Evolutionary conservation across 2,329 filamentous ascomycete genomes (phyloP).

Genomic region (Aspergillus floridensis): DNA sequence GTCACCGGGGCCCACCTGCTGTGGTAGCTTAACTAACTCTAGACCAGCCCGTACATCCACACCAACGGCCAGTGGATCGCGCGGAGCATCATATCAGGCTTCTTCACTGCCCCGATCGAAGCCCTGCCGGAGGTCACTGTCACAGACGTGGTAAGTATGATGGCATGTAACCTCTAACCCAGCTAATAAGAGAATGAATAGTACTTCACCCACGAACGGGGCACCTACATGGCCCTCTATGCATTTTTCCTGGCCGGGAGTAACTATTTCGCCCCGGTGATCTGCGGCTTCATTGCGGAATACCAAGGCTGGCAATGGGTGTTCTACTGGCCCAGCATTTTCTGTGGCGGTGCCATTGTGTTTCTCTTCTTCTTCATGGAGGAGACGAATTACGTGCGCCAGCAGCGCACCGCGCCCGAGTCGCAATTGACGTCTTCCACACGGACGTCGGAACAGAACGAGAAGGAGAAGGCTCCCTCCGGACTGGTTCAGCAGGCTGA

Average conservation of each 20-base stretch:
- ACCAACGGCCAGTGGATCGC: slow-evolving; percentile 42
- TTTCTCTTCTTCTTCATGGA: slow-evolving; percentile 57
- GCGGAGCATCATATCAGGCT: slow-evolving; percentile 36
- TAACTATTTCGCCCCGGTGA: slow-evolving; percentile 46
- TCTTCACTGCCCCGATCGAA: slow-evolving; percentile 44
- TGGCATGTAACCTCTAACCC: not conserved
- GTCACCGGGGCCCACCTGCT: not conserved
- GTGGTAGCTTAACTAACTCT: not conserved
- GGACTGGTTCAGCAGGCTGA: slow-evolving; percentile 5
- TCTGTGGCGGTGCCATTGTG: slow-evolving; percentile 45
- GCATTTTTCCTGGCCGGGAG: slow-evolving; percentile 42
- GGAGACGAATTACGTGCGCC: slow-evolving; percentile 52
- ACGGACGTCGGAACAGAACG: slow-evolving; percentile 12
- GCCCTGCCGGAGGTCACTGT: slow-evolving; percentile 42
- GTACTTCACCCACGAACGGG: slow-evolving; percentile 45
- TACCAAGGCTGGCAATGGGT: slow-evolving; percentile 50
- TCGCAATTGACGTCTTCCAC: not conserved
- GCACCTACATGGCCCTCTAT: slow-evolving; percentile 42
- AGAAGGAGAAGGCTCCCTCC: slow-evolving; percentile 21
- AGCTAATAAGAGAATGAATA: slow-evolving; percentile 13
- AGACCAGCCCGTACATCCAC: slow-evolving; percentile 29
- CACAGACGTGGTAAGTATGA: slow-evolving; percentile 39
- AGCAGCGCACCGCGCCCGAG: slow-evolving; percentile 13
- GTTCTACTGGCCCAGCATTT: slow-evolving; percentile 53
- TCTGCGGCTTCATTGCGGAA: slow-evolving; percentile 48